These are phyloP conservation scores for Schizochytrium sp. DNA, from an alignment of 108 stramenopile genomes.

Conservation along the genomic window DNA sequence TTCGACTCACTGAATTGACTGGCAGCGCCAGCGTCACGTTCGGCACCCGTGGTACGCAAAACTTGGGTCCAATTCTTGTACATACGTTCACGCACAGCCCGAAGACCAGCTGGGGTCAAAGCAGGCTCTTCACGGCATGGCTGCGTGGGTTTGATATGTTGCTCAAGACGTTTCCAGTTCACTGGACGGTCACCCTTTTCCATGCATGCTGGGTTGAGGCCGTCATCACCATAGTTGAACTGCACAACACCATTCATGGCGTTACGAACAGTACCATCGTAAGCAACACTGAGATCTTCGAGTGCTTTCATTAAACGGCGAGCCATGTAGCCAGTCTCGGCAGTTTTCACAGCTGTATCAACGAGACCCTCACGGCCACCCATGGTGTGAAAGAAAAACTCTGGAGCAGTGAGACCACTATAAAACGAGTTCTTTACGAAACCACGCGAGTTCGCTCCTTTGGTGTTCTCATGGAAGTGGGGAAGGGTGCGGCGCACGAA, in stretches of 20 bases:
- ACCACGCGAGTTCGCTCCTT: conserved; percentile 94
- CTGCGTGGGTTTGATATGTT: conserved; percentile 67
- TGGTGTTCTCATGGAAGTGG: conserved; percentile 86
- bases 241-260: conserved; percentile 95
- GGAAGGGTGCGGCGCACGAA: conserved; percentile 95
- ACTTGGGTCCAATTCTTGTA: conserved; percentile 21
- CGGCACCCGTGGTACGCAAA: not conserved
- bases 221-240: conserved; percentile 97
- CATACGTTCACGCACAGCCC: not conserved
- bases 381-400: conserved; percentile 99
- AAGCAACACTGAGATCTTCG: conserved; percentile 59
- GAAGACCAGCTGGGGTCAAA: not conserved
- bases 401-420: conserved; percentile 96
- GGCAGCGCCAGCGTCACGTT: not conserved
- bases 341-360: conserved; percentile 99
- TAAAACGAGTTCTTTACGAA: conserved; percentile 97
- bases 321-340: conserved; percentile 99
- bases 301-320: conserved; percentile 94
- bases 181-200: conserved; percentile 90
- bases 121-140: not conserved
- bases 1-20: conserved; percentile 5
- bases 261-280: conserved; percentile 84
- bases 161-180: conserved; percentile 80
- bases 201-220: conserved; percentile 93
- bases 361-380: conserved; percentile 98